Percentiles rank a stretch among this genome's conserved stretches.
phyloP scores from a whole-genome alignment of 2,329 filamentous ascomycete species.

The Colletotrichum echinochloae region DNA sequence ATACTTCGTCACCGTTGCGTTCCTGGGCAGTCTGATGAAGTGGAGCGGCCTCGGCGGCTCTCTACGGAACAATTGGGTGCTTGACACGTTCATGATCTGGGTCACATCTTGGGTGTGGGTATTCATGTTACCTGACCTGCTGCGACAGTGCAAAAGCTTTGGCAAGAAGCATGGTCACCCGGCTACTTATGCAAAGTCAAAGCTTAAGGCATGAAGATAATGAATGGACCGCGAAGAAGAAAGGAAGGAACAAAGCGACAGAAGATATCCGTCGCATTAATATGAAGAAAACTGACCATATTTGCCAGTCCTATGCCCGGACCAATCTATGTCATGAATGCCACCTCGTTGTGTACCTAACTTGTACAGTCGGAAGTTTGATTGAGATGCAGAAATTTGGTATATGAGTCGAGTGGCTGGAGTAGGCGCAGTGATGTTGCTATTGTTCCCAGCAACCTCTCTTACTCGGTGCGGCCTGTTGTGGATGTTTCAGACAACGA shows the following conservation, averaged over 20 bases:
- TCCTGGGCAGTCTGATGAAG: slow-evolving; percentile 79
- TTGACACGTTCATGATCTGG: slow-evolving; percentile 66
- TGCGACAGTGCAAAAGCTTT: slow-evolving; percentile 68
- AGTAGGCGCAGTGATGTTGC: not conserved
- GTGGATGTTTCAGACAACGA: not conserved
- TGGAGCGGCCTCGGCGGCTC: slow-evolving; percentile 67
- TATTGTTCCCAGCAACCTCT: not conserved
- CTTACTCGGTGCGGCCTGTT: not conserved
- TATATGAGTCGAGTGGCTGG: not conserved
- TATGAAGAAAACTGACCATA: not conserved
- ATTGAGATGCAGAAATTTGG: not conserved
- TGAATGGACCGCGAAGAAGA: not conserved
- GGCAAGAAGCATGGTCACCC: slow-evolving; percentile 70
- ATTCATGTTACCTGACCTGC: slow-evolving; percentile 67
- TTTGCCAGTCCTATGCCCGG: not conserved
- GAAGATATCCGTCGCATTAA: slow-evolving; percentile 22
- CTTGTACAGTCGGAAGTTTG: not conserved
- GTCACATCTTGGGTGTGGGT: slow-evolving; percentile 68
- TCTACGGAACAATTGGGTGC: slow-evolving; percentile 68
- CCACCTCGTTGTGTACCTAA: not conserved
- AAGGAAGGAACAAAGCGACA: not conserved
- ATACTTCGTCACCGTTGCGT: slow-evolving; percentile 81
- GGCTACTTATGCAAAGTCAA: slow-evolving; percentile 56
- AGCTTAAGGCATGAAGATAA: slow-evolving; percentile 8
- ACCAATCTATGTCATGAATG: not conserved